phyloP scores from a whole-genome alignment of 2,329 filamentous ascomycete genomes.

The Nemania sp. region DNA sequence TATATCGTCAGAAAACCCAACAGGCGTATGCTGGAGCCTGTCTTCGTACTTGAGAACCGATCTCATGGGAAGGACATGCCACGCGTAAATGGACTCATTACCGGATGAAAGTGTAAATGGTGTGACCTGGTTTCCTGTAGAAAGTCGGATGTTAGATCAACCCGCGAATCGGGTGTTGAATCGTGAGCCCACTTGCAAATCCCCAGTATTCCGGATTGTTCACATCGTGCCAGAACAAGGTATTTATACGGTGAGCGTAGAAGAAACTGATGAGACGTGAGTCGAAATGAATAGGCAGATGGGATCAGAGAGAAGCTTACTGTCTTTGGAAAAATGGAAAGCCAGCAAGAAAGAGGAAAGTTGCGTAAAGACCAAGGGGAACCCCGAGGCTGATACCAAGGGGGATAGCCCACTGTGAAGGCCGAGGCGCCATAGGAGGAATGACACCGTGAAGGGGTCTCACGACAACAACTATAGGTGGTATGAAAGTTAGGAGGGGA shows the following conservation, averaged over 20 bases:
- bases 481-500: too few relatives aligned
- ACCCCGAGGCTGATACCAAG: conserved; percentile 59
- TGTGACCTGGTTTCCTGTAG: conserved; percentile 79
- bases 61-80: conserved; percentile 84
- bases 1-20: conserved; percentile 58
- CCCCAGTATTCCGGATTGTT: conserved; percentile 81
- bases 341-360: conserved; percentile 67
- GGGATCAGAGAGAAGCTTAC: conserved; percentile 55
- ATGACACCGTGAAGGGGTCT: neutral
- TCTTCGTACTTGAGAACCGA: conserved; percentile 75
- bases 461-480: too few relatives aligned
- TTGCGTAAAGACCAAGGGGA: conserved; percentile 67
- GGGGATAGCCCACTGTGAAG: conserved; percentile 42
- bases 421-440: conserved; percentile 36
- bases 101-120: conserved; percentile 83
- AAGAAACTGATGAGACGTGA: conserved; percentile 63
- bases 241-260: conserved; percentile 82
- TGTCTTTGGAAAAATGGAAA: conserved; percentile 77
- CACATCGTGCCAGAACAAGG: conserved; percentile 71
- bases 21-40: conserved; percentile 57
- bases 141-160: conserved; percentile 22
- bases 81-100: conserved; percentile 78
- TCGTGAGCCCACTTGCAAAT: conserved; percentile 70
- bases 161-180: conserved; percentile 16
- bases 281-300: neutral